phyloP scores from a whole-genome alignment of 768 basidiomycete genomes.

The Pisolithus microcarpus region DNA sequence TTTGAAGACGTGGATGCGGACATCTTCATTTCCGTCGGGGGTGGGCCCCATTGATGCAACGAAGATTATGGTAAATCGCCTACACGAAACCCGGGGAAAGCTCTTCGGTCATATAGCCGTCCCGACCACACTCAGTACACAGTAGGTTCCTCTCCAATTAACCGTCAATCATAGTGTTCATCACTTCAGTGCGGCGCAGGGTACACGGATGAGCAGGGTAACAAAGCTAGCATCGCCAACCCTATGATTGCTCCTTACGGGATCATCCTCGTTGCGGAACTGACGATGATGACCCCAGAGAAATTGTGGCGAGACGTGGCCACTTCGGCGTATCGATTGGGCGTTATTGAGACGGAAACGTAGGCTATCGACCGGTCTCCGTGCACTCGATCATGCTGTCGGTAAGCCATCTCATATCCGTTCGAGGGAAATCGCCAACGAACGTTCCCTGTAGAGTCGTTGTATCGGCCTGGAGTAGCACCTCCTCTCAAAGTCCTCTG shows the following conservation, averaged over 20 bases:
- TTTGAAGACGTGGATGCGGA: slow-evolving; percentile 56
- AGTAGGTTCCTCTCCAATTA: slow-evolving; percentile 24
- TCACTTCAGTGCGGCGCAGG: slow-evolving; percentile 53
- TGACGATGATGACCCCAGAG: slow-evolving; percentile 67
- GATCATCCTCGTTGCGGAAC: slow-evolving; percentile 70
- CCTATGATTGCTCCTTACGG: slow-evolving; percentile 59
- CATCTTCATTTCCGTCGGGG: slow-evolving; percentile 67
- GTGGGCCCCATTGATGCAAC: slow-evolving; percentile 77
- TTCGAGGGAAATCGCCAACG: not conserved
- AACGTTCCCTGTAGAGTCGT: slow-evolving; percentile 31
- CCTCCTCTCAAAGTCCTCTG: slow-evolving; percentile 54
- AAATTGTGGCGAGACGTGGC: slow-evolving; percentile 50
- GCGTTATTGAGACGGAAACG: slow-evolving; percentile 7
- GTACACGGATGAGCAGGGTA: slow-evolving; percentile 61
- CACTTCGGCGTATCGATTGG: slow-evolving; percentile 1
- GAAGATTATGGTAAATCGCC: slow-evolving; percentile 61
- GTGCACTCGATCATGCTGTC: slow-evolving; percentile 73
- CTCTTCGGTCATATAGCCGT: slow-evolving; percentile 66
- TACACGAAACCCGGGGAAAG: slow-evolving; percentile 48
- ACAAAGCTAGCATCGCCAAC: slow-evolving; percentile 50
- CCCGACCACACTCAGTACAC: slow-evolving; percentile 76
- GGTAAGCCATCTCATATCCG: slow-evolving; percentile 33
- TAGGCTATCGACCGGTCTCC: slow-evolving; percentile 67
- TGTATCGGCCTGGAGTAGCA: slow-evolving; percentile 50
- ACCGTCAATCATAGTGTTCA: not conserved